A percentile compares a stretch with the other conserved stretches of the same genome.
phyloP scores from a whole-genome alignment of 2,329 filamentous ascomycete species.

The Aspergillus sp. region DNA sequence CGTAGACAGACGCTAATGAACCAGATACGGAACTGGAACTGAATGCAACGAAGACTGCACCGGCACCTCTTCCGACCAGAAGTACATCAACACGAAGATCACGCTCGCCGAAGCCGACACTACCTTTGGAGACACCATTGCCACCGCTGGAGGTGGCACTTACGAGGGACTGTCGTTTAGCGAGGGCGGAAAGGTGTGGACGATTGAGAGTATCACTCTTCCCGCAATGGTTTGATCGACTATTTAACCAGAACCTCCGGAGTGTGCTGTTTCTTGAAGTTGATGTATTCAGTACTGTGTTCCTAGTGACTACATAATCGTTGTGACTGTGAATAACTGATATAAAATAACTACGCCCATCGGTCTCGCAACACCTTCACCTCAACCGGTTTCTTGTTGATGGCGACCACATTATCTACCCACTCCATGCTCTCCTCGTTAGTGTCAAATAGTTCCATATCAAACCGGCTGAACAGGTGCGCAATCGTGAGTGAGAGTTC shows the following conservation, averaged over 20 bases:
- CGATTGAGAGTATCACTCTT: conserved; percentile 36
- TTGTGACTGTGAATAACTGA: no score
- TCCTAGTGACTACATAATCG: no score
- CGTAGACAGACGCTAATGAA: neutral
- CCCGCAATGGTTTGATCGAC: conserved; percentile 33
- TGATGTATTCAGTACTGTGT: no score
- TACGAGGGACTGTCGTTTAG: conserved; percentile 36
- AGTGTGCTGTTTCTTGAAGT: no score
- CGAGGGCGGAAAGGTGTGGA: conserved; percentile 39
- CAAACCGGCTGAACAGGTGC: neutral
- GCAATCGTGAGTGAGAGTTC: neutral
- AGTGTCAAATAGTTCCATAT: neutral
- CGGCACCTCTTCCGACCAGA: conserved; percentile 40
- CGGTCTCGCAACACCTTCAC: neutral
- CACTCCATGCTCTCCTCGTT: neutral
- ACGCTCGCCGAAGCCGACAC: conserved; percentile 1
- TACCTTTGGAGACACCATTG: conserved; percentile 26
- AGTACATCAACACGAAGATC: conserved; percentile 35
- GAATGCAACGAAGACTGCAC: conserved; percentile 41
- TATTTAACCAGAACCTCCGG: no score
- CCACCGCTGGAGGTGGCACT: conserved; percentile 30
- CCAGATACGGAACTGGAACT: conserved; percentile 41
- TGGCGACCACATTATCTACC: neutral
- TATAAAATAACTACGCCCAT: neutral
- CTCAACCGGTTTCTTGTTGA: neutral